phyloP scores from a whole-genome alignment of 75 land plant genomes.

The Pinus albicaulis region DNA sequence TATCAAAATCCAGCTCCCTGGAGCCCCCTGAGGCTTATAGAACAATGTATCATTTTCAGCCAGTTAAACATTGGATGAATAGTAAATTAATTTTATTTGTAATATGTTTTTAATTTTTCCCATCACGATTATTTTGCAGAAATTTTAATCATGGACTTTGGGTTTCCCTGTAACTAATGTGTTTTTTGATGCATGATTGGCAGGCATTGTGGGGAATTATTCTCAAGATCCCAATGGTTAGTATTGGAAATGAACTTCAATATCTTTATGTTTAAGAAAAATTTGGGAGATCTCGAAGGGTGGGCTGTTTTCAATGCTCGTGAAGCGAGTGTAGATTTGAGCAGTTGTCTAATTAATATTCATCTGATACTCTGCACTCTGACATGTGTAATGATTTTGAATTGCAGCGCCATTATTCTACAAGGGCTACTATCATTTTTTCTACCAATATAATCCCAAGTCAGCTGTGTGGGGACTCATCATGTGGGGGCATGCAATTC shows the following conservation, averaged over 20 bases:
- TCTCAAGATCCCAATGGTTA: conserved; percentile 17
- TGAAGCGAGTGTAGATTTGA: too few species aligned
- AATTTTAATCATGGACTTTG: neutral
- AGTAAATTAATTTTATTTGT: conserved; percentile 3
- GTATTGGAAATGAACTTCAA: neutral
- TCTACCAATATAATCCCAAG: conserved; percentile 50
- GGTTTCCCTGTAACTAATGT: too few species aligned
- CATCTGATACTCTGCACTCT: neutral
- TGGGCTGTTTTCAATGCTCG: too few species aligned
- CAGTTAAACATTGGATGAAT: conserved; percentile 34
- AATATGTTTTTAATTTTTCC: neutral
- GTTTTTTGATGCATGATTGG: neutral
- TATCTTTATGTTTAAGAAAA: too few species aligned
- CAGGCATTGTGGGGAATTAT: too few species aligned
- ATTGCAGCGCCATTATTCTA: conserved; percentile 44
- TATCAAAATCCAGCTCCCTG: neutral
- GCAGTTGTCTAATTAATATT: too few species aligned
- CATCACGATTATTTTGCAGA: neutral
- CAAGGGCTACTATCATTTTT: conserved; percentile 46
- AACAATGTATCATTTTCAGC: conserved; percentile 34
- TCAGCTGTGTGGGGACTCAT: conserved; percentile 41
- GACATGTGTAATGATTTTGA: neutral
- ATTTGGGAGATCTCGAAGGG: too few species aligned
- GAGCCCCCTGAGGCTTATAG: neutral
- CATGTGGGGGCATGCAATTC: conserved; percentile 52